These are phyloP conservation scores for Candida succiphila DNA, from an alignment of 805 yeast genomes.

Conservation along the genomic window DNA sequence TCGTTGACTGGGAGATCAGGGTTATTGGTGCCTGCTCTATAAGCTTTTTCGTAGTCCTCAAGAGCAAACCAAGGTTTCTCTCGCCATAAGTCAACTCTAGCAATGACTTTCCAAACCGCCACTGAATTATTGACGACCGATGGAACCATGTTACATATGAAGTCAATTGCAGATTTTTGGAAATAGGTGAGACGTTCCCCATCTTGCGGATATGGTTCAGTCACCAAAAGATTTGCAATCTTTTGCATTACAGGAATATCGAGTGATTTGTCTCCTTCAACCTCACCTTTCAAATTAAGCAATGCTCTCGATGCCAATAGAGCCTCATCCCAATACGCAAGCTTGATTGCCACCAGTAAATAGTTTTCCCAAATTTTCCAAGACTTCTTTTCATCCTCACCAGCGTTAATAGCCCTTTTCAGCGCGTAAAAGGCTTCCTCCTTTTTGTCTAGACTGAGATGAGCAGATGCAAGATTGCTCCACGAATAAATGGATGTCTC, in stretches of 20 bases:
- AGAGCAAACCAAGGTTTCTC: conserved; percentile 80
- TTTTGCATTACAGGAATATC: conserved; percentile 72
- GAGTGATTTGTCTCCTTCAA: conserved; percentile 51
- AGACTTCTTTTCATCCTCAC: conserved; percentile 56
- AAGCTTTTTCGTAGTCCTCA: conserved; percentile 81
- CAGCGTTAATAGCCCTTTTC: conserved; percentile 62
- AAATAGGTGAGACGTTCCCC: conserved; percentile 42
- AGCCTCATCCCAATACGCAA: conserved; percentile 86
- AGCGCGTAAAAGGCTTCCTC: conserved; percentile 81
- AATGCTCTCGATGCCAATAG: conserved; percentile 62
- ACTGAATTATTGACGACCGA: conserved; percentile 55
- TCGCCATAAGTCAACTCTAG: conserved; percentile 82
- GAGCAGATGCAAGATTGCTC: conserved; percentile 84
- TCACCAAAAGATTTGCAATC: conserved; percentile 55
- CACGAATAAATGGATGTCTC: conserved; percentile 76
- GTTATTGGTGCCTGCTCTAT: conserved; percentile 54
- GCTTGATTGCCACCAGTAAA: conserved; percentile 67
- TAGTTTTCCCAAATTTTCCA: conserved; percentile 93
- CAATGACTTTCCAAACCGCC: conserved; percentile 74
- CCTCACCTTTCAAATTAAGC: conserved; percentile 44
- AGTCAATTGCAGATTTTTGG: conserved; percentile 61
- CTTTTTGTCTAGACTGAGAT: conserved; percentile 51
- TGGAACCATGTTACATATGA: conserved; percentile 63
- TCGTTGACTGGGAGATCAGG: conserved; percentile 59
- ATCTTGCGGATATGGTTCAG: conserved; percentile 30